A percentile compares a stretch with the other conserved stretches of the same genome.
These are phyloP conservation scores for Penicillium digitatum DNA, from an alignment of 2,329 filamentous ascomycete species.

Conservation along the genomic window DNA sequence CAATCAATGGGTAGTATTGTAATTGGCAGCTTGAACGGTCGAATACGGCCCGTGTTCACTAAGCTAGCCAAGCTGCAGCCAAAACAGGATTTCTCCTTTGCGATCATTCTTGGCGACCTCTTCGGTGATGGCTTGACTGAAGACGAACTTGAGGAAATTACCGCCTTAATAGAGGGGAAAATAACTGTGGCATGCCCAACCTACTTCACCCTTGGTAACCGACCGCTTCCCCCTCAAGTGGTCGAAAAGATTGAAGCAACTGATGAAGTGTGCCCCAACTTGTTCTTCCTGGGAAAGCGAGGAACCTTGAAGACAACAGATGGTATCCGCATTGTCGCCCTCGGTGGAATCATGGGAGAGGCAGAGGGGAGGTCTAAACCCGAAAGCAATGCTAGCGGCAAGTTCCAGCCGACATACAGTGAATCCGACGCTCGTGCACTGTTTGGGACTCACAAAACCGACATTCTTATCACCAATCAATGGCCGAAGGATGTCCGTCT, in stretches of 20 bases:
- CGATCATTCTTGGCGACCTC: slow-evolving; percentile 77
- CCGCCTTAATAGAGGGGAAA: slow-evolving; percentile 65
- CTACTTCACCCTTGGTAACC: slow-evolving; percentile 81
- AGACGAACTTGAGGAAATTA: slow-evolving; percentile 57
- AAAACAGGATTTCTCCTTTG: slow-evolving; percentile 85
- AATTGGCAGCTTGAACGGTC: slow-evolving; percentile 76
- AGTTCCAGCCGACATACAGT: slow-evolving; percentile 73
- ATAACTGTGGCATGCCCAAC: slow-evolving; percentile 74
- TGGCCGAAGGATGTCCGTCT: slow-evolving; percentile 75
- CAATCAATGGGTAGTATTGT: slow-evolving; percentile 55
- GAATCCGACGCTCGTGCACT: slow-evolving; percentile 71
- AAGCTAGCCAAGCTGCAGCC: slow-evolving; percentile 77
- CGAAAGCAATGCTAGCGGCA: slow-evolving; percentile 50
- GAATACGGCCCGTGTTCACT: slow-evolving; percentile 68
- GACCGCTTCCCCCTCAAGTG: slow-evolving; percentile 66
- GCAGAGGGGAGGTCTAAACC: slow-evolving; percentile 26
- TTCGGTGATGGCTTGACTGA: slow-evolving; percentile 56
- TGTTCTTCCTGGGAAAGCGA: slow-evolving; percentile 84
- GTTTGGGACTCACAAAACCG: slow-evolving; percentile 70
- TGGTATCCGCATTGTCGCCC: slow-evolving; percentile 77
- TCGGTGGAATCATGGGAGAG: slow-evolving; percentile 65
- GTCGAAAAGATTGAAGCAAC: slow-evolving; percentile 69
- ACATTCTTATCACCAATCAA: slow-evolving; percentile 80
- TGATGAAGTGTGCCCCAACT: slow-evolving; percentile 77
- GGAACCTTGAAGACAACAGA: slow-evolving; percentile 85